phyloP scores from a whole-genome alignment of 108 stramenopile species.

The Cylindrotheca fusiformis region DNA sequence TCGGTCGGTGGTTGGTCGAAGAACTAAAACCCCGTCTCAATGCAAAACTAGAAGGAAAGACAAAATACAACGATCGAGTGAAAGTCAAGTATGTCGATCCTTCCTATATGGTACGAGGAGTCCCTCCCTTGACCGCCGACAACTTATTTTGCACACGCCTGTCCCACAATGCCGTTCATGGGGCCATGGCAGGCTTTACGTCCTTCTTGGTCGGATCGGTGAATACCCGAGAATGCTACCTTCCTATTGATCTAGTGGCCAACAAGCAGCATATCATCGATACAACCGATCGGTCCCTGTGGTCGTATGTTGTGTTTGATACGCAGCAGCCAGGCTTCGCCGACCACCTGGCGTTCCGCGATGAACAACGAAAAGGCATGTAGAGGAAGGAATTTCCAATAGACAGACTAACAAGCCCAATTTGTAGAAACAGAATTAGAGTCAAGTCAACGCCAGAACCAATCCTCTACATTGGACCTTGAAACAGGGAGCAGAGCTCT shows the following conservation, averaged over 20 bases:
- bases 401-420: no score
- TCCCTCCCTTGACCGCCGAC: slow-evolving; percentile 84
- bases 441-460: no score
- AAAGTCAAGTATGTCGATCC: slow-evolving; percentile 88
- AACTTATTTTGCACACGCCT: slow-evolving; percentile 83
- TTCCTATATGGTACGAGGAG: slow-evolving; percentile 86
- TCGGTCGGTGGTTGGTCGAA: slow-evolving; percentile 29
- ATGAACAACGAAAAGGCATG: no score
- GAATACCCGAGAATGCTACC: slow-evolving; percentile 64
- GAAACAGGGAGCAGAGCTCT: no score
- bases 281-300: slow-evolving; percentile 59
- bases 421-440: no score
- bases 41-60: background rate
- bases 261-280: slow-evolving; percentile 31
- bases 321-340: background rate
- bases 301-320: slow-evolving; percentile 28
- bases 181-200: slow-evolving; percentile 89
- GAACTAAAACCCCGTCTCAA: slow-evolving; percentile 12
- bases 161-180: slow-evolving; percentile 91
- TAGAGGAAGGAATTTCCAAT: no score
- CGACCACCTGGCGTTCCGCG: no score
- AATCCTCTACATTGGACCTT: no score
- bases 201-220: slow-evolving; percentile 77
- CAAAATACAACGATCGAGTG: slow-evolving; percentile 11
- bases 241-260: slow-evolving; percentile 78